Percentiles rank a stretch among this genome's conserved stretches.
phyloP scores from a whole-genome alignment of 805 yeast species.

The Scheffersomyces lignosus region DNA sequence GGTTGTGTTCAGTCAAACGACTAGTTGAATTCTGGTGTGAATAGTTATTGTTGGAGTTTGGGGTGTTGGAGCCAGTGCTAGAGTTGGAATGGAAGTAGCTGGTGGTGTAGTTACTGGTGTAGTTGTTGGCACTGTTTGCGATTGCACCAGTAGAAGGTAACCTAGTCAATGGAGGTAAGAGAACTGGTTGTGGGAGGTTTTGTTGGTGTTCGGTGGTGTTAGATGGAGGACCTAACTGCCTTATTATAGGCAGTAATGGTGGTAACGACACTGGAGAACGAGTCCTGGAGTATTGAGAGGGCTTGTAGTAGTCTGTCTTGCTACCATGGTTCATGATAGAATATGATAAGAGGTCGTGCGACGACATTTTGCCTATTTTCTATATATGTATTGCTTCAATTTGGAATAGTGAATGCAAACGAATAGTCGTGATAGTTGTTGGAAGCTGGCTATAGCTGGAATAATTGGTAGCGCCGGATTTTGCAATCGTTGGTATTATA shows the following conservation, averaged over 20 bases:
- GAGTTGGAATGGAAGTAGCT: constrained; percentile 1
- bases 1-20: constrained; percentile 18
- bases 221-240: constrained; percentile 2
- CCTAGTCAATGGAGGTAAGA: constrained; percentile 6
- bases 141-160: no score
- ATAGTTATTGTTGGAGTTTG: constrained; percentile 6
- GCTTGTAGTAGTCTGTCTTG: constrained; percentile 6
- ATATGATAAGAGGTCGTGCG: constrained; percentile 38
- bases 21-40: neutral
- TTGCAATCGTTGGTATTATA: no score
- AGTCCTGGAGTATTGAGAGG: neutral
- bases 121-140: no score
- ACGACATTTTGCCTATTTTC: constrained; percentile 16
- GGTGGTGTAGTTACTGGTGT: constrained; percentile 8
- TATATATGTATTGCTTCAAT: no score
- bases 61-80: constrained; percentile 1
- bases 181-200: constrained; percentile 2
- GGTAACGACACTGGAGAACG: constrained; percentile 6
- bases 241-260: constrained; percentile 8
- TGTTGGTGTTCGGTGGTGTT: neutral
- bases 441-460: no score
- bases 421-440: no score
- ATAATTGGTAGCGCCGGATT: no score
- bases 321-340: constrained; percentile 37
- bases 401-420: no score